Conservation (phyloP, 2,329 filamentous ascomycete species). For the Reticulascus tulasneorum region DNA sequence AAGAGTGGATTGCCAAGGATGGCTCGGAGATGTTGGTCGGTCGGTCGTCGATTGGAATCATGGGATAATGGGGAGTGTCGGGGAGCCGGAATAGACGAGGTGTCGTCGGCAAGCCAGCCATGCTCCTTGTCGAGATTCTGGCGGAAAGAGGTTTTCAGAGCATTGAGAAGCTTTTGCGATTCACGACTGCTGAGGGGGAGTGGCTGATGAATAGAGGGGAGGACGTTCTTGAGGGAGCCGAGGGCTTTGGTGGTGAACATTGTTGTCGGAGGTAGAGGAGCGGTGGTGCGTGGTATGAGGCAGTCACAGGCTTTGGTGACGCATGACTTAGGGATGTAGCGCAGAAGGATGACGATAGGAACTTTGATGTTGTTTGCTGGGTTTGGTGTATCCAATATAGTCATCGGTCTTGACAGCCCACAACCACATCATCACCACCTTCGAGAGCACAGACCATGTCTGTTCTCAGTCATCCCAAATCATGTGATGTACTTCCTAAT, state of each 20-base stretch:
- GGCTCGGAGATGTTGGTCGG: constrained; percentile 49
- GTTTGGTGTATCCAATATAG: too few species aligned
- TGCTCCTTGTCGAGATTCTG: constrained; percentile 56
- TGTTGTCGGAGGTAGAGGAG: constrained; percentile 3
- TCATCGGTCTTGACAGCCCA: too few species aligned
- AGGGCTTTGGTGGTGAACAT: constrained; percentile 34
- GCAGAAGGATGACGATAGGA: too few species aligned
- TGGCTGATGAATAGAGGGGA: constrained; percentile 48
- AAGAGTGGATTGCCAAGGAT: constrained; percentile 57
- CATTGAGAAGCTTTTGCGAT: constrained; percentile 51
- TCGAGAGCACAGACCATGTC: too few species aligned
- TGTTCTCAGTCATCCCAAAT: too few species aligned
- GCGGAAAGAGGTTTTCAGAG: constrained; percentile 54
- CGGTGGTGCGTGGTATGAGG: background rate
- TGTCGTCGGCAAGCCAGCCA: constrained; percentile 38
- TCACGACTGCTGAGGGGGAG: constrained; percentile 46
- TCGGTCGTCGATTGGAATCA: constrained; percentile 28
- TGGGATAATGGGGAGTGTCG: constrained; percentile 6
- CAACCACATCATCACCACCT: too few species aligned
- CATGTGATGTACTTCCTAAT: too few species aligned
- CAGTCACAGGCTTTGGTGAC: constrained; percentile 1
- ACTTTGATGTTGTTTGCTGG: too few species aligned
- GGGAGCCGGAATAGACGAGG: constrained; percentile 10
- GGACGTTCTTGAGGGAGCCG: constrained; percentile 34
- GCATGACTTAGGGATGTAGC: too few species aligned